Evolutionary conservation across 108 stramenopile genomes (phyloP).

Genomic region (Nitzschia sp.): DNA sequence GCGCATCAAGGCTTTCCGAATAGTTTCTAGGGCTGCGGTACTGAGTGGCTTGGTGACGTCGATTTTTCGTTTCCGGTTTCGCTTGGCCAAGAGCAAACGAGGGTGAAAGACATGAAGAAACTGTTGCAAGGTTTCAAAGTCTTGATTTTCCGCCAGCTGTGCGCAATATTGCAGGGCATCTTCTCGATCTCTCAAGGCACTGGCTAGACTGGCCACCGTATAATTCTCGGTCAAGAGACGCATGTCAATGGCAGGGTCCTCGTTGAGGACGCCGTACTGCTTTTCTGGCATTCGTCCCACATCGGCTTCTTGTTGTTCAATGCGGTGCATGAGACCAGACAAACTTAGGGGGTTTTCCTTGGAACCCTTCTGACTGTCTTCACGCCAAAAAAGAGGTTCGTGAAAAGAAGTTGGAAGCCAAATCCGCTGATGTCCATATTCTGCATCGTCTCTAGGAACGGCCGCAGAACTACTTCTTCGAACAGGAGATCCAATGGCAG

Average conservation of each 20-base stretch:
- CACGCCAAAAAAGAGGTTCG: slow-evolving; percentile 32
- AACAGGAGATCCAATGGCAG: no score
- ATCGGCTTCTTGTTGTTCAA: slow-evolving; percentile 59
- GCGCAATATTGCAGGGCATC: slow-evolving; percentile 88
- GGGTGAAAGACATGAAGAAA: slow-evolving; percentile 79
- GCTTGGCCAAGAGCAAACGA: slow-evolving; percentile 54
- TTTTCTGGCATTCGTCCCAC: slow-evolving; percentile 67
- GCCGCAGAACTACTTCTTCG: slow-evolving; percentile 4
- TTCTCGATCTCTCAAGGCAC: slow-evolving; percentile 91
- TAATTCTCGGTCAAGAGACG: slow-evolving; percentile 84
- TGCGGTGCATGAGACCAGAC: slow-evolving; percentile 33
- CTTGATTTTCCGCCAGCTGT: slow-evolving; percentile 61
- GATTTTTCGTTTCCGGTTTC: slow-evolving; percentile 37
- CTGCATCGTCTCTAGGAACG: slow-evolving; percentile 1
- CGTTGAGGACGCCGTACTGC: slow-evolving; percentile 73
- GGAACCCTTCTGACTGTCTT: slow-evolving; percentile 22
- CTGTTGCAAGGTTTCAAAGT: slow-evolving; percentile 57
- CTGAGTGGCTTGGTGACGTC: slow-evolving; percentile 75
- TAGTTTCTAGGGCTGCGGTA: slow-evolving; percentile 58
- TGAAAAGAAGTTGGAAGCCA: slow-evolving; percentile 27
- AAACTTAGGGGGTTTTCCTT: slow-evolving; percentile 24
- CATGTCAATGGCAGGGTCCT: slow-evolving; percentile 92
- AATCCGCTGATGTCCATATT: slow-evolving; percentile 29
- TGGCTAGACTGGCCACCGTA: slow-evolving; percentile 85
- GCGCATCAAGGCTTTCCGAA: slow-evolving; percentile 86